phyloP scores from a whole-genome alignment of 2,329 filamentous ascomycete genomes.

The Ceratocystis variospora region DNA sequence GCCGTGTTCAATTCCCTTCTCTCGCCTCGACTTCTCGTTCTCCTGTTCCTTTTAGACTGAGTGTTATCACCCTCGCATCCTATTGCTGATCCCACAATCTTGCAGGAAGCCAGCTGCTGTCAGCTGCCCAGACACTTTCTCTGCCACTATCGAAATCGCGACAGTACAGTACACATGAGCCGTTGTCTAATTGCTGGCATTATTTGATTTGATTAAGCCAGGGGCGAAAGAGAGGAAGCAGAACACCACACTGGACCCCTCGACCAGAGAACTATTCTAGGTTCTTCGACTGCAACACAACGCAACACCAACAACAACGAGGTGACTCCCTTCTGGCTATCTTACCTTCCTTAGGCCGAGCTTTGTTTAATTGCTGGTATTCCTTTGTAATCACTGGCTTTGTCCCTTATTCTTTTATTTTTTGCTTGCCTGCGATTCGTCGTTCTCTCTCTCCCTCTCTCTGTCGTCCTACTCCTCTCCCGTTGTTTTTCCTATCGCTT shows the following conservation, averaged over 20 bases:
- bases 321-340: constrained; percentile 4
- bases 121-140: neutral
- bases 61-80: constrained; percentile 1
- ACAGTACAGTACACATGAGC: constrained; percentile 6
- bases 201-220: constrained; percentile 15
- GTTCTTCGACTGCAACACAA: neutral
- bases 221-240: constrained; percentile 15
- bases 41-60: neutral
- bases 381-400: neutral
- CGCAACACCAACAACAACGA: neutral
- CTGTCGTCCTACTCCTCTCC: neutral
- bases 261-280: constrained; percentile 7
- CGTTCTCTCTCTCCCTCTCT: neutral
- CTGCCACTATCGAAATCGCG: constrained; percentile 2
- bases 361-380: neutral
- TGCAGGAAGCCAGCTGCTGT: neutral
- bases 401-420: neutral
- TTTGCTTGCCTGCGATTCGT: neutral
- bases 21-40: neutral
- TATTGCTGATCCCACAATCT: neutral
- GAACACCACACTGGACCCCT: constrained; percentile 14
- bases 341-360: neutral
- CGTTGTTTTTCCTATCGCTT: neutral
- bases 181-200: neutral
- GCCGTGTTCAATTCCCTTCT: neutral